These are phyloP conservation scores for Tympanopsis confertula DNA, from an alignment of 2,329 filamentous ascomycete species.

Conservation along the genomic window DNA sequence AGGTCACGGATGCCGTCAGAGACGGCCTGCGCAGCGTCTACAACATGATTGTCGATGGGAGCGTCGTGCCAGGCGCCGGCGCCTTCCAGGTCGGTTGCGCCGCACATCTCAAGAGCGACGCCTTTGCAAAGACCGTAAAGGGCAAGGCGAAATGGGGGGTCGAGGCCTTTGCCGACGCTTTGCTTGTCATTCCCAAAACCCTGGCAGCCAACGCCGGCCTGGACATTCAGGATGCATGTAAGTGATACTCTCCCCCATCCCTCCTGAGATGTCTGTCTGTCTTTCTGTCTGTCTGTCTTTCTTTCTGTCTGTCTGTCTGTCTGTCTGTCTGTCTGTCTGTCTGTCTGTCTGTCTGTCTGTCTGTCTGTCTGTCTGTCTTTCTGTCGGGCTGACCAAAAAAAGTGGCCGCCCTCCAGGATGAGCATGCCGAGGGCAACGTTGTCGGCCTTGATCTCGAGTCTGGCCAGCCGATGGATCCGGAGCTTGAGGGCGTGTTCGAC, in stretches of 20 bases:
- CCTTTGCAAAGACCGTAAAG: conserved; percentile 82
- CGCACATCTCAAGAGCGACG: conserved; percentile 73
- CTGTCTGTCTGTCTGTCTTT: conserved; percentile 1
- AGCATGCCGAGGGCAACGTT: conserved; percentile 69
- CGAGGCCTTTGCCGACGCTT: conserved; percentile 83
- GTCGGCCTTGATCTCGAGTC: conserved; percentile 79
- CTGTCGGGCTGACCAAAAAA: conserved; percentile 8
- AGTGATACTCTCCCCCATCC: conserved; percentile 23
- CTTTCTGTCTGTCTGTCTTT: no score
- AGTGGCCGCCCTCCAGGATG: conserved; percentile 83
- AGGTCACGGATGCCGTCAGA: conserved; percentile 91
- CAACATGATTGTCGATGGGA: conserved; percentile 97
- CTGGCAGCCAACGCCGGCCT: conserved; percentile 91
- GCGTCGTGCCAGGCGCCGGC: conserved; percentile 85
- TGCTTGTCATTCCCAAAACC: conserved; percentile 94
- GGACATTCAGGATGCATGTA: conserved; percentile 89
- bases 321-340: conserved; percentile 6
- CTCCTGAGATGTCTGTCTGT: not conserved
- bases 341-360: conserved; percentile 7
- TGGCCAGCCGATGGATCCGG: conserved; percentile 89
- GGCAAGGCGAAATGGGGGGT: conserved; percentile 97
- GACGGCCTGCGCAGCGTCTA: conserved; percentile 93
- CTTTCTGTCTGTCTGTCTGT: conserved; percentile 6
- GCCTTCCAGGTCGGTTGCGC: conserved; percentile 94
- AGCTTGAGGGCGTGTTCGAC: conserved; percentile 85